Conservation (phyloP, 78 protist species). For the Speleostelium caveatum region DNA sequence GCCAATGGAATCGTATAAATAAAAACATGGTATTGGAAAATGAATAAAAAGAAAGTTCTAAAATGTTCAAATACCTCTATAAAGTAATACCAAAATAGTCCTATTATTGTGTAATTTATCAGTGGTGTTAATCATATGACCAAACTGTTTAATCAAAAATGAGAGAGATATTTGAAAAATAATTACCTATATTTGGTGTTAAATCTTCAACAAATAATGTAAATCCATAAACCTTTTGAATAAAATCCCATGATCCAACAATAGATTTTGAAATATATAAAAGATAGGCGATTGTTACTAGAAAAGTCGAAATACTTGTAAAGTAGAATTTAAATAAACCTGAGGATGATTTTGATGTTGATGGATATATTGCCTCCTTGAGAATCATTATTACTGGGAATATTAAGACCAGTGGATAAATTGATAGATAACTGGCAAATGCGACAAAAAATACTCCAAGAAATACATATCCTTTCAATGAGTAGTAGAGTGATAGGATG, state of each 20-base stretch:
- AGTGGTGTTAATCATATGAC: not conserved
- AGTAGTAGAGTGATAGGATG: constrained; percentile 24
- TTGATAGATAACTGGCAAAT: constrained; percentile 18
- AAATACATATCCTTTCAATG: constrained; percentile 37
- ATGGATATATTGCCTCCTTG: not conserved
- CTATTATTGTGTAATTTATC: not conserved
- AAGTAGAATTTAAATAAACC: not conserved
- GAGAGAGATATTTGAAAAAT: not conserved
- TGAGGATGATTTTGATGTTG: not conserved
- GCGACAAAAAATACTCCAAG: constrained; percentile 50
- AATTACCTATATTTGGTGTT: constrained; percentile 81
- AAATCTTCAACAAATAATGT: constrained; percentile 72
- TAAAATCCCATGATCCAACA: constrained; percentile 68
- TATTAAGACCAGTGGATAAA: constrained; percentile 65
- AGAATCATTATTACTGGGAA: constrained; percentile 57
- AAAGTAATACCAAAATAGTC: constrained; percentile 83
- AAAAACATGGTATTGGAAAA: constrained; percentile 75
- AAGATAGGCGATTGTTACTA: constrained; percentile 29
- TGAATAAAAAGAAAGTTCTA: constrained; percentile 76
- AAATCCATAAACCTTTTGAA: constrained; percentile 65
- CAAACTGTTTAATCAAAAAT: not conserved
- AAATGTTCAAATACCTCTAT: constrained; percentile 81
- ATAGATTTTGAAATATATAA: constrained; percentile 38
- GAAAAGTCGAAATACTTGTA: not conserved
- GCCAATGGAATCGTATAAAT: constrained; percentile 77